phyloP scores from a whole-genome alignment of 768 basidiomycete species.

The Boletus eberwhitei region DNA sequence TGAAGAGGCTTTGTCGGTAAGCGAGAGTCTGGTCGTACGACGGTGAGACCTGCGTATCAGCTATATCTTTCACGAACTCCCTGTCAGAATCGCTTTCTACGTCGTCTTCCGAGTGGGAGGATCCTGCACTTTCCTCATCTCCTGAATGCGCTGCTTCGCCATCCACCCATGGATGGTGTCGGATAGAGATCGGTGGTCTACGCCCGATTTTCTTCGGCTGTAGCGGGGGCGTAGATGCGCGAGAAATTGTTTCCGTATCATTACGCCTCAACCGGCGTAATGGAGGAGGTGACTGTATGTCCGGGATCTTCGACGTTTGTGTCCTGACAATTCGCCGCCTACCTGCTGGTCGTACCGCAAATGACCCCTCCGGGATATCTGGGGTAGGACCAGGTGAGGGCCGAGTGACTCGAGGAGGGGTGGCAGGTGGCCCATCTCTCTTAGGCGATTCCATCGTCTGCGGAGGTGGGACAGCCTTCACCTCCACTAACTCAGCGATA shows the following conservation, averaged over 20 bases:
- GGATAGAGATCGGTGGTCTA: slow-evolving; percentile 34
- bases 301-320: slow-evolving; percentile 21
- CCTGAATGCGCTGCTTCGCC: slow-evolving; percentile 77
- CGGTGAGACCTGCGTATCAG: slow-evolving; percentile 63
- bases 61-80: slow-evolving; percentile 59
- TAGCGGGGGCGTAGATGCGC: slow-evolving; percentile 18
- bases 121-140: slow-evolving; percentile 68
- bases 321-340: slow-evolving; percentile 18
- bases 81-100: slow-evolving; percentile 65
- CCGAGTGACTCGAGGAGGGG: slow-evolving; percentile 28
- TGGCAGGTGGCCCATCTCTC: slow-evolving; percentile 34
- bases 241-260: slow-evolving; percentile 25
- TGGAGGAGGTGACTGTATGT: slow-evolving; percentile 28
- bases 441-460: slow-evolving; percentile 5
- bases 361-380: slow-evolving; percentile 39
- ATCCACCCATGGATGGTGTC: slow-evolving; percentile 52
- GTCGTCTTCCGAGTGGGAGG: slow-evolving; percentile 50
- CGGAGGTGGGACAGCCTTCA: slow-evolving; percentile 16
- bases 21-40: slow-evolving; percentile 71
- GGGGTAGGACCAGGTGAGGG: slow-evolving; percentile 17
- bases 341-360: slow-evolving; percentile 43
- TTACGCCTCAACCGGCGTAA: slow-evolving; percentile 30
- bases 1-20: slow-evolving; percentile 71
- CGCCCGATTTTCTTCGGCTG: slow-evolving; percentile 20
- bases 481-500: slow-evolving; percentile 16